These are phyloP conservation scores for Zygotorulaspora mrakii DNA, from an alignment of 1,139 yeast genomes.

Conservation along the genomic window DNA sequence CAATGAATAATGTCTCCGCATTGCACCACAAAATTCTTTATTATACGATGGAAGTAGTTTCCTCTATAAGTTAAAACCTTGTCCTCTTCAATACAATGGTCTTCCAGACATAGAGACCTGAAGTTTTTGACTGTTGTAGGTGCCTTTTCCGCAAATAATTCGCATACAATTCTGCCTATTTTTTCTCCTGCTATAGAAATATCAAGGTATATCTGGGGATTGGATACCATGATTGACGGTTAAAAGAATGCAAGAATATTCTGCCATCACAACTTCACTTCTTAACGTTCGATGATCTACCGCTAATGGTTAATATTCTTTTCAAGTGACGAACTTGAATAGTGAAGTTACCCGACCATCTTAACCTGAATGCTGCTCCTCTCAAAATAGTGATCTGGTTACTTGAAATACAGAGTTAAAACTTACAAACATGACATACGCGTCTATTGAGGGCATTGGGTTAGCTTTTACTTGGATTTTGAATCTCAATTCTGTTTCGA, in stretches of 20 bases:
- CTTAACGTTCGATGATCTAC: too few relatives aligned
- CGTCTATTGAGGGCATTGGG: not conserved
- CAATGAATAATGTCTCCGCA: constrained; percentile 60
- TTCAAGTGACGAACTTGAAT: too few relatives aligned
- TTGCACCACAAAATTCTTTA: constrained; percentile 77
- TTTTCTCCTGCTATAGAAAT: constrained; percentile 46
- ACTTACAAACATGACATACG: not conserved
- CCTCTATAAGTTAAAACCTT: constrained; percentile 40
- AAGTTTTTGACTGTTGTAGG: constrained; percentile 61
- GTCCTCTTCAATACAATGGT: constrained; percentile 34
- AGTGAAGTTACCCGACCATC: not conserved
- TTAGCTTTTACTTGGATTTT: not conserved
- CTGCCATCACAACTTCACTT: too few relatives aligned
- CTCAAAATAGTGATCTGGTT: not conserved
- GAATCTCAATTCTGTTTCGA: not conserved
- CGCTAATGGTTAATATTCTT: too few relatives aligned
- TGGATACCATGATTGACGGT: constrained; percentile 7
- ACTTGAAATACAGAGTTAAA: not conserved
- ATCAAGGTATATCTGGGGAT: constrained; percentile 47
- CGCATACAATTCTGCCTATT: constrained; percentile 63
- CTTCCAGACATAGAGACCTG: constrained; percentile 43
- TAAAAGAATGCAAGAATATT: too few relatives aligned
- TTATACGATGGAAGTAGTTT: constrained; percentile 60
- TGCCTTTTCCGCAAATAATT: constrained; percentile 49
- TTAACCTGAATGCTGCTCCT: not conserved